Evolutionary conservation across 108 stramenopile genomes (phyloP), one percentile per base, ranked within the genome.

Genomic region (Fistulifera pelliculosa): DNA sequence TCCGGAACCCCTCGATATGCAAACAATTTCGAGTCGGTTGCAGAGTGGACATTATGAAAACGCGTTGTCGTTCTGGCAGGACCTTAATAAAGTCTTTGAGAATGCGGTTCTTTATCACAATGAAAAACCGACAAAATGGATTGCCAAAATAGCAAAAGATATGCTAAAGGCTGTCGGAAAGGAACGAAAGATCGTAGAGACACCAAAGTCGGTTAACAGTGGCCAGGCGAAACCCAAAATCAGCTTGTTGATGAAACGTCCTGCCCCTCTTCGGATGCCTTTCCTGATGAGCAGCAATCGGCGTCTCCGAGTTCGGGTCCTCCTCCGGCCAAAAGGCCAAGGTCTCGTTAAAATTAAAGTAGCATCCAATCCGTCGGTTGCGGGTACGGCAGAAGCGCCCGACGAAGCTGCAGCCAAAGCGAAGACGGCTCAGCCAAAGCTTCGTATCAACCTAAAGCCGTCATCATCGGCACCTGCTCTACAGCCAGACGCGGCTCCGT

Each of bases 71-170:
- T 76, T 87, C 54, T 80, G 61, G 50, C 49, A 31, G 0, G 81
- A 80, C 58, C 51, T 54, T 40, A 44, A 48, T n/a, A 11, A 68
- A 19, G 69, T 70, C 22, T 87, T 77, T 56, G 74, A 80, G 14
- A 90, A 90, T 62, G 89, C 89, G 14, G 67, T 82, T 4, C 38
- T 55, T 5, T 90, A 80, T 57, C 85, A 90, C 51, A 53, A 41
- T 8, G 65, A 61, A 22, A 60, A 65, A 14, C 69, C 76, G 41
- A 77, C 73, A 19, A 69, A 62, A 24, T 87, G 76, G 63, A 75
- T 90, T 21, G 65, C 79, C 26, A 68, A 74, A 27, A 42, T 77
- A 13, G 89, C 76, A 12, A 81, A 85, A 40, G 65, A 69, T 19
- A 80, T 87, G 85, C 43, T 70, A 0, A 80, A 77, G 61, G 52